These are phyloP conservation scores for Myxozyma sirexii DNA, from an alignment of 805 yeast genomes.

Conservation along the genomic window DNA sequence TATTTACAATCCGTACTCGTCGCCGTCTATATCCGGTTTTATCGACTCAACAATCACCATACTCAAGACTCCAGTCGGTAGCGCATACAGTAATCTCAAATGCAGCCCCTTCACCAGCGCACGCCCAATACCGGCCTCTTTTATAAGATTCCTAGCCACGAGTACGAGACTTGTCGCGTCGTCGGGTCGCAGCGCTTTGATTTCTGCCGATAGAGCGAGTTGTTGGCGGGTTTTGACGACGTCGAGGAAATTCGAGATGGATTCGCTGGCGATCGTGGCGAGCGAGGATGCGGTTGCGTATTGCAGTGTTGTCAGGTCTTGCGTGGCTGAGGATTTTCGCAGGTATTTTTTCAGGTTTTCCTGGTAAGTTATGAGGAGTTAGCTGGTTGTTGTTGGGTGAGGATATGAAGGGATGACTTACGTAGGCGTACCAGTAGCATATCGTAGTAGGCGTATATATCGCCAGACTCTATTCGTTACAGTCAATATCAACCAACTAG, in stretches of 20 bases:
- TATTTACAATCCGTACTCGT: constrained; percentile 13
- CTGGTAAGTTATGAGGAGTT: constrained; percentile 33
- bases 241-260: constrained; percentile 46
- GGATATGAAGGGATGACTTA: constrained; percentile 1
- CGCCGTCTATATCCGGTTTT: constrained; percentile 42
- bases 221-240: constrained; percentile 52
- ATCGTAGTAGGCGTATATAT: constrained; percentile 28
- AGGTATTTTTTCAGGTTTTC: constrained; percentile 33
- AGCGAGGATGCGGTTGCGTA: constrained; percentile 40
- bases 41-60: constrained; percentile 48
- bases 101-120: constrained; percentile 46
- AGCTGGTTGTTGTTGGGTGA: not conserved
- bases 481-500: too few species aligned
- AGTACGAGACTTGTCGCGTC: constrained; percentile 42
- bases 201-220: constrained; percentile 47
- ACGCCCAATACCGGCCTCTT: constrained; percentile 43
- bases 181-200: constrained; percentile 44
- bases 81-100: constrained; percentile 44
- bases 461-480: constrained; percentile 20
- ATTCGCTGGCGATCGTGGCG: constrained; percentile 44
- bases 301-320: constrained; percentile 15
- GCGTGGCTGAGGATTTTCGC: not conserved
- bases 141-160: constrained; percentile 44
- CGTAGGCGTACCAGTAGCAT: constrained; percentile 30
- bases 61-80: constrained; percentile 47